Evolutionary conservation across 768 basidiomycete genomes (phyloP), one percentile per base, ranked within the genome.

Genomic region (Trametopsis cervina): DNA sequence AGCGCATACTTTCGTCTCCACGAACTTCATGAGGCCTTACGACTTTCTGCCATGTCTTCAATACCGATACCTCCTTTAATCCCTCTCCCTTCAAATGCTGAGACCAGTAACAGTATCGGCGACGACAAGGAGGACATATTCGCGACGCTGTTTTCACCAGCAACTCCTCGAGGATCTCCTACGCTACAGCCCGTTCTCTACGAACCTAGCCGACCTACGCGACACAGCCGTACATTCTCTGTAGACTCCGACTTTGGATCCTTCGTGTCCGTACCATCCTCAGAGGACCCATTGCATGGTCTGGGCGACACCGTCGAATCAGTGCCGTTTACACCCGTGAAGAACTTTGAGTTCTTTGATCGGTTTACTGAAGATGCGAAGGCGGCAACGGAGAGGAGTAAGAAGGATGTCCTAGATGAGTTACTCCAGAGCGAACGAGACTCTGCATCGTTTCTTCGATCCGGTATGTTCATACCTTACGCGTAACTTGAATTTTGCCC

Each of bases 361-460:
- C 67, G 69, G 40, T 83, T 87, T 47, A 73, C 74, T 2, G 68
- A 76, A 42, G 72, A 71, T 26, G 82, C 85, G 10, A 80, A 72
- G 57, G 65, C 65, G 0, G 74, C 80, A 9, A 70, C 75, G 0
- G 76, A 78, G 43, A 69, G 67, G 33, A 79, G 72, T 42, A 69
- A 76, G 50, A 71, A 71, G 47, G 70, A 65, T 20, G 66, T 87
- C 4, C 66, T 88, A 42, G 76, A 83, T 39, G 85, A 89, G 58
- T 61, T 88, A 27, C 59, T 87, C 29, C 55, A 72, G 50, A 77
- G 83, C 50, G 76, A 87, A 62, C 81, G 85, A 43, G 84, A 88
- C 60, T 84, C 84, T 1, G 60, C 86, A 55, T 83, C 80, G 58
- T 83, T 80, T 69, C 48, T 78, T 23, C 40, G 57, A 41, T 22